Evolutionary conservation across 805 yeast species (phyloP).

Genomic region (Hanseniaspora thailandica): DNA sequence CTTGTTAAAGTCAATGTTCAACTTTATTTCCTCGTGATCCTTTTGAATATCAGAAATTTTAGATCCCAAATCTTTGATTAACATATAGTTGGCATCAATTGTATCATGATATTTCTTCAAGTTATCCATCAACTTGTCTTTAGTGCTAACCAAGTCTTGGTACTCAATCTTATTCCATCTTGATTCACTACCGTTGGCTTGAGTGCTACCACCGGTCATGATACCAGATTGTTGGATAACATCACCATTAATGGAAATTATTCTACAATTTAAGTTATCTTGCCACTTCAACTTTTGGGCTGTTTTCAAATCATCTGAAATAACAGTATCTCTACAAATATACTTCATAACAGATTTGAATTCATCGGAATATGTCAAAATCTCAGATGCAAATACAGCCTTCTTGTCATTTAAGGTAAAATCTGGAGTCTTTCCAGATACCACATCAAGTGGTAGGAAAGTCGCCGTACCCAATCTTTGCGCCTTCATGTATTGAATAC

Average conservation of each 20-base stretch:
- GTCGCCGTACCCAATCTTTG: conserved; percentile 77
- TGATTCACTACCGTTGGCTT: conserved; percentile 27
- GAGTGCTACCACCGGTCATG: conserved; percentile 79
- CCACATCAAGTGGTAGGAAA: conserved; percentile 77
- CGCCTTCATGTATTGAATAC: conserved; percentile 69
- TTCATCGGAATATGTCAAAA: conserved; percentile 54
- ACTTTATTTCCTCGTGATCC: conserved; percentile 42
- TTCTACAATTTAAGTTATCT: conserved; percentile 43
- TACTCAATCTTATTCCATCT: conserved; percentile 69
- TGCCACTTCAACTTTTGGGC: conserved; percentile 71
- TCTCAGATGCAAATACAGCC: conserved; percentile 46
- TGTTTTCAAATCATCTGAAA: conserved; percentile 56
- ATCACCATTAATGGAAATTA: conserved; percentile 76
- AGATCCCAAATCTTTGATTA: conserved; percentile 33
- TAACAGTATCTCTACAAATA: conserved; percentile 65
- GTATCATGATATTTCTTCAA: not conserved
- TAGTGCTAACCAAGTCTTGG: conserved; percentile 39
- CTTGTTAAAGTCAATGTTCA: conserved; percentile 40
- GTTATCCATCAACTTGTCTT: conserved; percentile 33
- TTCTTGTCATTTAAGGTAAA: conserved; percentile 21
- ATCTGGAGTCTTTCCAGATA: conserved; percentile 53
- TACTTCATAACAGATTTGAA: conserved; percentile 69
- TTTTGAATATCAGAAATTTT: conserved; percentile 35
- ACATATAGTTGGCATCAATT: not conserved
- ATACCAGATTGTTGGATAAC: conserved; percentile 74